phyloP scores from a whole-genome alignment of 2,329 filamentous ascomycete species.

The Epichloe hybrida region DNA sequence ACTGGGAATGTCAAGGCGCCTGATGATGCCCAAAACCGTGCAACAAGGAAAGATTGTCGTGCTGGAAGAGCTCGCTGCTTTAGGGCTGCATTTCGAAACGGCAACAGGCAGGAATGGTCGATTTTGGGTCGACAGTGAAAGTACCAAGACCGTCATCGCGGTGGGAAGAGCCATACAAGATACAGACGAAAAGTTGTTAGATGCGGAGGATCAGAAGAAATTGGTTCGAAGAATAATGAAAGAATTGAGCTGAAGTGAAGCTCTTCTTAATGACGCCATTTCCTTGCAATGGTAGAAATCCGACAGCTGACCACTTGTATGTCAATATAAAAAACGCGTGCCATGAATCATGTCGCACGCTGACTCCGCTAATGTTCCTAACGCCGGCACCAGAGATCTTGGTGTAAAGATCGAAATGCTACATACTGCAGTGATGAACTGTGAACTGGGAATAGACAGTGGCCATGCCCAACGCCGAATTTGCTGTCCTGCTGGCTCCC shows the following conservation, averaged over 20 bases:
- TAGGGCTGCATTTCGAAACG: constrained; percentile 79
- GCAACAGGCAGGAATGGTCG: constrained; percentile 86
- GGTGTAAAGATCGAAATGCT: not conserved
- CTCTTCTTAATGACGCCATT: not conserved
- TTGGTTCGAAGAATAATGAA: constrained; percentile 54
- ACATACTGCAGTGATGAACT: not conserved
- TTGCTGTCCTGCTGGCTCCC: not conserved
- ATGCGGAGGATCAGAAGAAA: constrained; percentile 54
- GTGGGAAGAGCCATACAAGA: constrained; percentile 68
- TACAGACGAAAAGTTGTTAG: constrained; percentile 56
- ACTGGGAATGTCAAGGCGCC: constrained; percentile 64
- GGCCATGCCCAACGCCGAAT: not conserved
- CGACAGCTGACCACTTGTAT: not conserved
- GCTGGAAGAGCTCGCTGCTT: constrained; percentile 62
- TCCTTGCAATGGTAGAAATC: not conserved
- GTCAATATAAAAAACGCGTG: not conserved
- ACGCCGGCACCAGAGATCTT: not conserved
- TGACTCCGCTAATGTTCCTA: not conserved
- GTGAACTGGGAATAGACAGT: not conserved
- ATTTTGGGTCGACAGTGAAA: constrained; percentile 80
- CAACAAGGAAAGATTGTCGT: constrained; percentile 55
- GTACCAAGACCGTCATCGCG: constrained; percentile 55
- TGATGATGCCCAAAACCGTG: constrained; percentile 52
- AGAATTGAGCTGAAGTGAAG: constrained; percentile 35
- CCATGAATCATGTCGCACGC: not conserved